Base-by-base conservation (phyloP, 305 asterid genomes). In the Fraxinus sp. region DNA sequence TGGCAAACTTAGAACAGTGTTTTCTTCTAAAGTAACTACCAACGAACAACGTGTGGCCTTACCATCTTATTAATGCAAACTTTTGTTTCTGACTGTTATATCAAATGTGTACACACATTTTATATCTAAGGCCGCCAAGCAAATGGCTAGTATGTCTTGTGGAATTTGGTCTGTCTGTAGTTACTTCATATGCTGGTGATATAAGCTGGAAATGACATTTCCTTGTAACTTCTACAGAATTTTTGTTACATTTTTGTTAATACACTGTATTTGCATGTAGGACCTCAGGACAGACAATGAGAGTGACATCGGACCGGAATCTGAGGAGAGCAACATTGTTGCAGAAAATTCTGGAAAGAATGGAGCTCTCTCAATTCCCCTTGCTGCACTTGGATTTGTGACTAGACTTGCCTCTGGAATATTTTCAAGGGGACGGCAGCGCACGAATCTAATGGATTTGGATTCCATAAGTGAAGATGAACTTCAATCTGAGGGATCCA, bases 371-470 rank as follows among this genome's bases (percentile, higher is more conserved):
- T 90, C 98, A 43, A 87, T 93, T 84, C 97, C 98, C 81, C 86
- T 92, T 35, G 98, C 99, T 86, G 98, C 99, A 81, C 84, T 97
- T 77, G 98, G 96, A 77, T 95, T 92, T 87, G 84, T 97, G 88
- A 90, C 97, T 82, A 92, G 96, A 90, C 81, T 95, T 83, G 98
- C 98, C 80, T 89, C 96, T 43, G 97, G 98, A 84, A 92, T 97
- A 87, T 92, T 97, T 87, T 93, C 97, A 43, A 97, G 95, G 89
- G 96, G 95, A 79, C 90, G 89, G 73, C 91, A 84, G 84, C 86
- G 59, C 49, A 81, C 83, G 7, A 95, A 93, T 83, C 82, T 91
- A 70, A 72, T 74, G 33, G 84, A 77, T 76, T 73, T 82, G 36
- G 94, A 91, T 80, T 85, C 88, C 81, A 87, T 84, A 90, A 82